Evolutionary conservation across 2,329 filamentous ascomycete species (phyloP), one percentile per base, ranked within the genome.

Genomic region (Botryotinia globosa): DNA sequence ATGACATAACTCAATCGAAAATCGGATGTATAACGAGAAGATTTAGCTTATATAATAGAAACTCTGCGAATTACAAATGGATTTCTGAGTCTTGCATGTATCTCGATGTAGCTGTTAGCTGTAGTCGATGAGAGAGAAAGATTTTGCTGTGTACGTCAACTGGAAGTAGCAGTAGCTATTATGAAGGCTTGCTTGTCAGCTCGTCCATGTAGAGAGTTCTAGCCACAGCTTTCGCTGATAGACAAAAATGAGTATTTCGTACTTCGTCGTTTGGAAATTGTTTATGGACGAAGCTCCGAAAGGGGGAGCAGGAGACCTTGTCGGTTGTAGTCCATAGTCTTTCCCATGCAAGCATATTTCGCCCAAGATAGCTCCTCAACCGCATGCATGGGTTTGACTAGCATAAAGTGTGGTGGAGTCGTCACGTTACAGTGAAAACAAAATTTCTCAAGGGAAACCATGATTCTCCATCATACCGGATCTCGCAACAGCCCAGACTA

Each of bases 361-460:
- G n/a, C 51, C 51, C 59, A 62, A 63, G 61, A 42, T 18, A 29
- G 51, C 37, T 29, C 61, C 8, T 63, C 61, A 32, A 63, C 37
- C 37, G n/a, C 59, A 62, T 62, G n/a, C 51, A 54, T 54, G 51
- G 59, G 37, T 37, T 39, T 20, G 37, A 37, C 59, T 62, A 39
- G 59, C 59, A 42, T 42, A 42, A 63, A 42, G 39, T 34, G 59
- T 44, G 61, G 61, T 44, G 61, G 61, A 63, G 61, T 63, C 25
- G n/a, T 63, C 37, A 63, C 61, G 37, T 56, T 63, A 29, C 37
- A 63, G n/a, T 42, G 37, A 29, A 63, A 63, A 63, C 37, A 63
- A 63, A 56, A 63, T 63, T 20, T 63, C 16, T 63, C 37, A 42
- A 63, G 61, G 61, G n/a, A 54, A 54, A 66, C 44, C 44, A 51